Evolutionary conservation across 352 stramenopile genomes (phyloP), one percentile per base, ranked within the genome.

Genomic region (Globisporangium okanoganense): DNA sequence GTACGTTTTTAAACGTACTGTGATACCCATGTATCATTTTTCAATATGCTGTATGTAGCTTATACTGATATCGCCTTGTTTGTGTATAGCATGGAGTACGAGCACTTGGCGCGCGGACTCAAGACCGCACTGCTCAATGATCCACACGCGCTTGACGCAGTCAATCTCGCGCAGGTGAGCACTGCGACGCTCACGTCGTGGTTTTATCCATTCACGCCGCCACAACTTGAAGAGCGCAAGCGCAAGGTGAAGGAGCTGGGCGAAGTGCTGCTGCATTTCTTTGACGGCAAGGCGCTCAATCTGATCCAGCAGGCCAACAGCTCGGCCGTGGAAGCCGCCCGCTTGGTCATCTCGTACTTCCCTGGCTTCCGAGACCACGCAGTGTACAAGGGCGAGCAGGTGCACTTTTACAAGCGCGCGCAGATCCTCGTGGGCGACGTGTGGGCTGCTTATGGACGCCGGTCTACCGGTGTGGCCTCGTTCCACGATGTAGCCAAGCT

Each of bases 391-490:
- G 88, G 88, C 20, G 66, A 84, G 56, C 85, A 95, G 51, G 76
- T 96, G 57, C 88, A 93, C 45, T 87, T 97, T 36, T 97, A 96
- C 76, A 97, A 97, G 61, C 87, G 88, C 47, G 88, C 87, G 16
- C 88, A 97, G 63, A 97, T 97, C 62, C 68, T 96, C 20, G 83
- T 92, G 2, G 88, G 76, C 2, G 88, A 97, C 40, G 65, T 97
- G 8, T 97, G 88, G 88, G 87, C 79, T 29, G 88, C 88, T 36
- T 97, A 92, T 61, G 87, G 87, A 9, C 69, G 82, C 12, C 78
- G 68, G 48, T 70, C 61, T 14, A 64, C 58, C 2, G 73, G 73
- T 12, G 9, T 87, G 22, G 72, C 68, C 16, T 83, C 70, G n/a
- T 97, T 97, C 44, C 56, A 77, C 56, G 88, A 97, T 56, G 88